Conservation (phyloP, 192 early-diverging fungal genomes). For the Phycomyces blakesleeanus region DNA sequence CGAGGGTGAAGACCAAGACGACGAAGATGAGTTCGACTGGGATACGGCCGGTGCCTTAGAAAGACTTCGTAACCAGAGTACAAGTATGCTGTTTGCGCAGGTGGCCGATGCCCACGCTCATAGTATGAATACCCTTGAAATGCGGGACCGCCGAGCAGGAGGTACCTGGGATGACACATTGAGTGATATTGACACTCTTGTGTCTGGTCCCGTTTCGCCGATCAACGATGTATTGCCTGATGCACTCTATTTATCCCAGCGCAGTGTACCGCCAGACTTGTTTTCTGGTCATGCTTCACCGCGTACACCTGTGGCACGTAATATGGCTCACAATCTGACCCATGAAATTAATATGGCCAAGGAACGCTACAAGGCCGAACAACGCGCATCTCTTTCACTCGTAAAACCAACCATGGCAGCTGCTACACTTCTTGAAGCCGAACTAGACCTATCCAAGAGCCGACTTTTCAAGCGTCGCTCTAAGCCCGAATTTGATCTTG, state of each 20-base stretch:
- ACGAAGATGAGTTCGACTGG: slow-evolving; percentile 11
- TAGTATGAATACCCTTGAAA: not conserved
- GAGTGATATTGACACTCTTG: not conserved
- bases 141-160: too few relatives aligned
- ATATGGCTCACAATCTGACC: not conserved
- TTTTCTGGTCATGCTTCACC: slow-evolving; percentile 10
- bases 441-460: slow-evolving; percentile 25
- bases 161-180: not conserved
- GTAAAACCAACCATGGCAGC: slow-evolving; percentile 8
- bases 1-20: not conserved
- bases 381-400: slow-evolving; percentile 4
- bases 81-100: slow-evolving; percentile 12
- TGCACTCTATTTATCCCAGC: not conserved
- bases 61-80: slow-evolving; percentile 7
- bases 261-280: not conserved
- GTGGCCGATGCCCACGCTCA: slow-evolving; percentile 2
- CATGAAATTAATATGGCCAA: slow-evolving; percentile 13
- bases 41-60: slow-evolving; percentile 1
- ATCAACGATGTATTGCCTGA: not conserved
- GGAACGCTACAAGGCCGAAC: slow-evolving; percentile 11
- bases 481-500: too few relatives aligned
- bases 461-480: not conserved
- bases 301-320: slow-evolving; percentile 9
- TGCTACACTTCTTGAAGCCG: slow-evolving; percentile 14
- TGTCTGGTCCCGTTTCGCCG: not conserved